Evolutionary conservation across 192 early-diverging fungal species (phyloP), one percentile per base, ranked within the genome.

Genomic region (Backusella mclennaniae): DNA sequence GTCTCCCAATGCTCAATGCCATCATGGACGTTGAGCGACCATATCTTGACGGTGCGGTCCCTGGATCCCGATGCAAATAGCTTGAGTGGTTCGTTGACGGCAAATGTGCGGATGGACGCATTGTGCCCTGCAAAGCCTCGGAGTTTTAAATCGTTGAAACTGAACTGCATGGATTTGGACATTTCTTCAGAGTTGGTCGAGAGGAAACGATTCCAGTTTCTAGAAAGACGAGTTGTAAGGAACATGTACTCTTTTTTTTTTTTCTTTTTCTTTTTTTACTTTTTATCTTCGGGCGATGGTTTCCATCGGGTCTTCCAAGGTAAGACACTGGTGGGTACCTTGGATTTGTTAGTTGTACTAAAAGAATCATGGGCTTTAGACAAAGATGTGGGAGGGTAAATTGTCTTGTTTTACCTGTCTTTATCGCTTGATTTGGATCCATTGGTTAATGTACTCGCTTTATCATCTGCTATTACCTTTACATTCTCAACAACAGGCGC

Each of bases 171-270:
- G 2, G 84, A 84, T 35, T 90, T 90, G 2, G 89, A 87, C 89
- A 90, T 90, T 75, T 90, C 89, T 74, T 90, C 85, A 38, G 83
- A 87, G 74, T 90, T 90, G 19, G 89, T 90, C 0, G 87, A 90
- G 69, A 90, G 69, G 49, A 86, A 90, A 39, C 89, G 77, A 74
- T 86, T 88, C 89, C 89, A 90, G 44, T 90, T 90, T 41, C 89
- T 90, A 67, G 33, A 70, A 31, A 31, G 8, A 52, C 4, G 19
- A n/a, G n/a, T 66, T 35, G 29, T 11, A 3, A 7, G 3, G 3
- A 33, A 33, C 33, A 33, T 33, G 33, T 52, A 19, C 2, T 52
- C 19, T n/a, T 0, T 67, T 31, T 67, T 31, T 0, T 19, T 15
- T 67, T 15, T 67, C 12, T 4, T 35, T 29, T 29, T 67, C 33